These are phyloP conservation scores for Diaporthe longicolla DNA, from an alignment of 2,329 filamentous ascomycete genomes.

Conservation along the genomic window DNA sequence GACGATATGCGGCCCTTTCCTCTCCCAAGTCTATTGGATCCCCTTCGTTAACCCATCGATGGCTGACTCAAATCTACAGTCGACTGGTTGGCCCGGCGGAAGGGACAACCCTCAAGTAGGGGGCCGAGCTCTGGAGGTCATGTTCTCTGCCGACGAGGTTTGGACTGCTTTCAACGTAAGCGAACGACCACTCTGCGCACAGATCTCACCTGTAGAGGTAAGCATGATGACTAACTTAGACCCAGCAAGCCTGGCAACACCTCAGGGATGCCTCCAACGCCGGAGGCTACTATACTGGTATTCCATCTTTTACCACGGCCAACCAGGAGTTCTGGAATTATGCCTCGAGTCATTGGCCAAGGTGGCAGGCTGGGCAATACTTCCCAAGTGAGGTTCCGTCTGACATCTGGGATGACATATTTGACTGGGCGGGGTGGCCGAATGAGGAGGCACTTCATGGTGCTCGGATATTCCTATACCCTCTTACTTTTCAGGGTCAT, in stretches of 20 bases:
- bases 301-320: neutral
- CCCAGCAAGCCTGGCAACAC: conserved; percentile 1
- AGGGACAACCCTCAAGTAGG: neutral
- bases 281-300: neutral
- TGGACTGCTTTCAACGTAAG: conserved; percentile 14
- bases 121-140: neutral
- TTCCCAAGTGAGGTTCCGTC: neutral
- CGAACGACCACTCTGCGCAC: neutral
- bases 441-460: neutral
- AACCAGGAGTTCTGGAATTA: neutral
- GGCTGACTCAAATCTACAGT: too few species aligned
- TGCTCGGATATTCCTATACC: neutral
- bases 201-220: neutral
- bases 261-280: neutral
- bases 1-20: too few species aligned
- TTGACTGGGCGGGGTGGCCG: conserved; percentile 15
- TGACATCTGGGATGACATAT: neutral
- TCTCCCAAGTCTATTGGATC: too few species aligned
- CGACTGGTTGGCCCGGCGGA: conserved; percentile 3
- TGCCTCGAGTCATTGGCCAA: neutral
- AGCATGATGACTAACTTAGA: neutral
- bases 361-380: neutral
- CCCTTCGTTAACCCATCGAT: too few species aligned
- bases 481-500: conserved; percentile 19
- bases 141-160: neutral